Evolutionary conservation across 208 protist species (phyloP).

Genomic region (Leishmania mexicana): DNA sequence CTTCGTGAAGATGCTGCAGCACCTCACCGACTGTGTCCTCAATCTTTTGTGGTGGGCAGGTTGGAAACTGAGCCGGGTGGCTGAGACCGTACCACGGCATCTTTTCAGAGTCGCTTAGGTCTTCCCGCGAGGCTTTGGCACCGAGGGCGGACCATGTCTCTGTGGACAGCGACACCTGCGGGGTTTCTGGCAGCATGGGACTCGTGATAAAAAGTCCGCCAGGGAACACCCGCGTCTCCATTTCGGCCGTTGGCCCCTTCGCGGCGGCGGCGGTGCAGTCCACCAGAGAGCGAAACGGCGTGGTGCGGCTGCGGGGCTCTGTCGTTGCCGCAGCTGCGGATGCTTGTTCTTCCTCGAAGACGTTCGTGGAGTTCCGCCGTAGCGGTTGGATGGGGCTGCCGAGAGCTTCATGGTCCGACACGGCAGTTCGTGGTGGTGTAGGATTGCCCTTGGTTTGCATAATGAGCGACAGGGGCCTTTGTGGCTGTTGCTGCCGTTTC

Average conservation of each 20-base stretch:
- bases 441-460: not conserved
- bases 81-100: not conserved
- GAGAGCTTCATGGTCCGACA: not conserved
- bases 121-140: not conserved
- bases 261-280: not conserved
- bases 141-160: not conserved
- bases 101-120: not conserved
- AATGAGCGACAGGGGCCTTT: not conserved
- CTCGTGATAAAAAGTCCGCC: constrained; percentile 2
- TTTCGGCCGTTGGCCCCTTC: not conserved
- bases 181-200: not conserved
- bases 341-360: not conserved
- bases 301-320: not conserved
- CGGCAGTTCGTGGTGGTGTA: not conserved
- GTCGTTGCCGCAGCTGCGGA: not conserved
- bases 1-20: not conserved
- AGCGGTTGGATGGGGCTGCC: not conserved
- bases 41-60: not conserved
- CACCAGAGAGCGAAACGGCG: not conserved
- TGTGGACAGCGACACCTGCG: not conserved
- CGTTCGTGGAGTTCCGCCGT: not conserved
- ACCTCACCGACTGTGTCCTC: not conserved
- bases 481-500: not conserved
- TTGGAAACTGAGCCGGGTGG: not conserved
- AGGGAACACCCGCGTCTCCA: constrained; percentile 24